Percentiles rank a stretch among this genome's conserved stretches.
Evolutionary conservation across 129 eudicot genomes (phyloP).

Genomic region (Glebionis coronaria): DNA sequence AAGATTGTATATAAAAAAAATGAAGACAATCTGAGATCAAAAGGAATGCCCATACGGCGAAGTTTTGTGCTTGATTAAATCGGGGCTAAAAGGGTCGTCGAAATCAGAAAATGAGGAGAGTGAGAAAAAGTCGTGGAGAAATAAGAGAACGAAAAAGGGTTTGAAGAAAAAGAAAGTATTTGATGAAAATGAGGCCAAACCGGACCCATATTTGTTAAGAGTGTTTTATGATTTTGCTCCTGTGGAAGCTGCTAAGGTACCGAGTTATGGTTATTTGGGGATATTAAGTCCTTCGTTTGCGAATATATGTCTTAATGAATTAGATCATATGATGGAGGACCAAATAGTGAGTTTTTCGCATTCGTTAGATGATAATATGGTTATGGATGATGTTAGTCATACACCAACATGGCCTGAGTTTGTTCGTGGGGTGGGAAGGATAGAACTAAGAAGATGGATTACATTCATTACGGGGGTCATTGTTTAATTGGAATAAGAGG

Average conservation of each 20-base stretch:
- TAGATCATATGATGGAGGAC: constrained; percentile 86
- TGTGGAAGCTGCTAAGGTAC: constrained; percentile 75
- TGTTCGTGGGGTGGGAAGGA: constrained; percentile 88
- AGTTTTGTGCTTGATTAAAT: constrained; percentile 63
- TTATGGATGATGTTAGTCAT: constrained; percentile 45
- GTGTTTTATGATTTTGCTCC: constrained; percentile 87
- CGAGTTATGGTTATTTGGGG: constrained; percentile 82
- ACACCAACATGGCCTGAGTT: constrained; percentile 99
- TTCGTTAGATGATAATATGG: constrained; percentile 41
- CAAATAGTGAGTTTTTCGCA: constrained; percentile 46
- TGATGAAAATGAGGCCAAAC: constrained; percentile 86
- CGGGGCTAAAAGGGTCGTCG: constrained; percentile 39
- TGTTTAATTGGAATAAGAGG: constrained; percentile 87
- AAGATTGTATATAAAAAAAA: no score
- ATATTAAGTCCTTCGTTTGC: constrained; percentile 87
- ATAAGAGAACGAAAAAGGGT: constrained; percentile 49
- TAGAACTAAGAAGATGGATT: constrained; percentile 82
- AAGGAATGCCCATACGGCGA: no score
- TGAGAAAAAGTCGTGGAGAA: constrained; percentile 22
- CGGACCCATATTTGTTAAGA: constrained; percentile 93
- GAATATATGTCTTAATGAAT: constrained; percentile 75
- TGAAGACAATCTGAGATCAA: no score
- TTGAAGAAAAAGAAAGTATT: constrained; percentile 56
- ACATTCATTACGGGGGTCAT: constrained; percentile 83
- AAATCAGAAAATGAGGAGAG: constrained; percentile 11